Base-by-base conservation (phyloP, 2,329 filamentous ascomycete genomes). In the Sporothrix dimorphospora region DNA sequence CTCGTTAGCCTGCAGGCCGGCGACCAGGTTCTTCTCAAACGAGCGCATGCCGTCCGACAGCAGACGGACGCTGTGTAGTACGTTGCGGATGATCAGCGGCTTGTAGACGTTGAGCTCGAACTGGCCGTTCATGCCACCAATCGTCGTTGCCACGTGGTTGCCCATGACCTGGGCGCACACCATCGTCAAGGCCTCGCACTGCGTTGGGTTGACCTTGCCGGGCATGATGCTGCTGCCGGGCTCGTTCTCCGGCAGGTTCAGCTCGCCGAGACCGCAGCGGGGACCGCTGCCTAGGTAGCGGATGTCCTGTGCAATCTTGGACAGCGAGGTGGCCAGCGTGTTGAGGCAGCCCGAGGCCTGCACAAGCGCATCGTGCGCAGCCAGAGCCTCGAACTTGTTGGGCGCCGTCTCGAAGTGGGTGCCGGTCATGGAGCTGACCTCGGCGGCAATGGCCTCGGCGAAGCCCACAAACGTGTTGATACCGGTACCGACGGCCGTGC, bases 51-150 rank as follows among this genome's bases (percentile, higher is more conserved):
- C 93, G 79, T 99, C 96, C 47, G 93, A 87, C 72, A 99, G 85
- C 74, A 99, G 90, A 76, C 95, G 90, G 72, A 91, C 87, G 85
- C 94, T 97, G 88, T 98, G 96, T 51, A 99, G 88, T 76, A 98
- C 86, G 85, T 98, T 98, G 83, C 92, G 89, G 83, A 98, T 98
- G 81, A 99, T 88, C 73, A 98, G 89, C 57, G 96, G 96, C 88
- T 98, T 98, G 90, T 97, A 99, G 71, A 98, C 96, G 83, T 98
- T 99, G 77, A 99, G 89, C 84, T 98, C 96, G 78, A 99, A 99
- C 85, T 98, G 97, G 76, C 96, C 96, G 85, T 96, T 97, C 86
- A 97, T 97, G 80, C 95, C 96, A 75, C 94, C 94, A 78, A 98
- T 94, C 40, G 95, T 98, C 74, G 93, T 91, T 49, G 96, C 94